These are phyloP conservation scores for Arabis alpina DNA, from an alignment of 345 rosid genomes.

Conservation along the genomic window DNA sequence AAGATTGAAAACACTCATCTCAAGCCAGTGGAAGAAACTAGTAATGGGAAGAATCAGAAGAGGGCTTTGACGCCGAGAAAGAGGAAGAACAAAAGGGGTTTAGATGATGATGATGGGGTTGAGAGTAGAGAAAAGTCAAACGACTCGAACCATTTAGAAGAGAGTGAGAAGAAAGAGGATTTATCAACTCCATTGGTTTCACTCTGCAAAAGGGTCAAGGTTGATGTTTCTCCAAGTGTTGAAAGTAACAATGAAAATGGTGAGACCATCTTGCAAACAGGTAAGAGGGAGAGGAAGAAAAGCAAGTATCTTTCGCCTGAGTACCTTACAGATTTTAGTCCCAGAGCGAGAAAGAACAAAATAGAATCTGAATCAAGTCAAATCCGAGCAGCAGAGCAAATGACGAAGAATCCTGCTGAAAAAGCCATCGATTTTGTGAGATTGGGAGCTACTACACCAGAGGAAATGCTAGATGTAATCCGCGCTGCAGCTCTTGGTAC, in stretches of 20 bases:
- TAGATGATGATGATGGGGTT: slow-evolving; percentile 19
- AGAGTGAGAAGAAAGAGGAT: no score
- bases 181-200: slow-evolving; percentile 36
- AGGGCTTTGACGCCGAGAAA: slow-evolving; percentile 15
- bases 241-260: slow-evolving; percentile 27
- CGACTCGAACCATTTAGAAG: slow-evolving; percentile 5
- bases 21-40: no score
- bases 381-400: no score
- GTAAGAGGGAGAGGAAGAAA: slow-evolving; percentile 74
- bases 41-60: no score
- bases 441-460: slow-evolving; percentile 44
- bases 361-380: slow-evolving; percentile 20
- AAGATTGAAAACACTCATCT: no score
- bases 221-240: slow-evolving; percentile 24
- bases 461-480: slow-evolving; percentile 51
- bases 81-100: slow-evolving; percentile 35
- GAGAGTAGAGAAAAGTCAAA: slow-evolving; percentile 20
- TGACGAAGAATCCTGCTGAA: no score
- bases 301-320: slow-evolving; percentile 88
- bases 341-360: slow-evolving; percentile 31
- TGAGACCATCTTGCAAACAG: slow-evolving; percentile 35
- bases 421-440: slow-evolving; percentile 39
- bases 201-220: slow-evolving; percentile 39
- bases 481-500: slow-evolving; percentile 50
- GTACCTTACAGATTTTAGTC: slow-evolving; percentile 47